phyloP scores from a whole-genome alignment of 768 basidiomycete species.

The Lyophyllum decastes region DNA sequence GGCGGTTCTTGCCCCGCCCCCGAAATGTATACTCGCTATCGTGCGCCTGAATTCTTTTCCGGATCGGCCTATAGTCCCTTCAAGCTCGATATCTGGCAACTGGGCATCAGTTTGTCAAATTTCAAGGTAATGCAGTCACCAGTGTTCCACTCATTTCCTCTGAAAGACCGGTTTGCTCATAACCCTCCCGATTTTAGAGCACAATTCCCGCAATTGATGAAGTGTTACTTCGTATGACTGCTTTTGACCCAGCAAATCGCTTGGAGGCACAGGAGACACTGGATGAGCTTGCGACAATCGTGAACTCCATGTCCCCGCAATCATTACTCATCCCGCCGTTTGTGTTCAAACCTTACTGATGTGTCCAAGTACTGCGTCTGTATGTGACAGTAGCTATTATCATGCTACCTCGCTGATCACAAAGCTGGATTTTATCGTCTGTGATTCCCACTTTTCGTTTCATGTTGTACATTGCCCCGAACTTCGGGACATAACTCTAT shows the following conservation, averaged over 20 bases:
- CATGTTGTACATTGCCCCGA: too few species aligned
- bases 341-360: neutral
- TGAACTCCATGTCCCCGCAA: neutral
- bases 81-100: constrained; percentile 10
- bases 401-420: too few species aligned
- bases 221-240: neutral
- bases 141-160: neutral
- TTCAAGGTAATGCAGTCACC: neutral
- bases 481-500: too few species aligned
- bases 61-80: constrained; percentile 6
- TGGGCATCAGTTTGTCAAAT: constrained; percentile 1
- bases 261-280: constrained; percentile 5
- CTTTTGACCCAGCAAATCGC: neutral
- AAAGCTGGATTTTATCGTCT: too few species aligned
- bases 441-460: too few species aligned
- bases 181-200: neutral
- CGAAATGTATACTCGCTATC: constrained; percentile 21
- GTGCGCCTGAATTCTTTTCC: constrained; percentile 22
- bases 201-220: constrained; percentile 9
- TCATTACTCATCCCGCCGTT: neutral
- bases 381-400: too few species aligned
- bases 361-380: too few species aligned
- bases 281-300: neutral
- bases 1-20: constrained; percentile 17
- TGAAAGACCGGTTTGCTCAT: neutral